Evolutionary conservation across 805 yeast genomes (phyloP), one percentile per base, ranked within the genome.

Genomic region (Starmerella floricola): DNA sequence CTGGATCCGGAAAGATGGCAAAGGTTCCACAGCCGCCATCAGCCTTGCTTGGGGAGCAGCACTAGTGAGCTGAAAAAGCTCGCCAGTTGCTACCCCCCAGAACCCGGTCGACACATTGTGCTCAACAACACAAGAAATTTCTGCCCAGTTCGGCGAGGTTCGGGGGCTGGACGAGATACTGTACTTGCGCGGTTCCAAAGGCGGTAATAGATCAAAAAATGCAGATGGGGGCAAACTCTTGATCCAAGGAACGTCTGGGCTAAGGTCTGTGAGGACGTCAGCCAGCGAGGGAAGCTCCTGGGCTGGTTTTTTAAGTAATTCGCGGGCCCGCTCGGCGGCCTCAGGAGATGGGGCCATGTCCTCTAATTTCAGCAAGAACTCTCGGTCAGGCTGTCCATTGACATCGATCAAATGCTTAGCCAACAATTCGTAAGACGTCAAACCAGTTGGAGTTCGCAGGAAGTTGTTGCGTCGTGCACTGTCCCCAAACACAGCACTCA

Each of bases 111-210:
- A 11, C 5, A 23, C 40, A 15, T 44, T 41, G 6, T 34, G 34
- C 61, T 83, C 94, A 31, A 83, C 91, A 41, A 82, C 83, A 2
- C 88, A 85, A 15, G 93, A 80, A 32, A 81, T 64, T 50, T 78
- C 83, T 37, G 82, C 71, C 6, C 69, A 66, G 28, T 76, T 69
- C 54, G 81, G 79, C 52, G 80, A 88, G 34, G 73, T 63, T 35
- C 72, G 56, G 1, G 85, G 74, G 4, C 93, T 79, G 0, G 93
- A 81, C 1, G 93, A 80, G 48, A 83, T 82, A 16, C 94, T 82
- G 59, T 82, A 83, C 60, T 80, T 80, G 61, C 94, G 81, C 30
- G 93, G 87, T 55, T 76, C 81, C 55, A 83, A 65, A 47, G 70
- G 76, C 12, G 83, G 70, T 45, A 83, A 59, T 15, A 76, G 67